Evolutionary conservation across 441 rosid species (phyloP), one percentile per base, ranked within the genome.

Genomic region (Jatropha multifida): DNA sequence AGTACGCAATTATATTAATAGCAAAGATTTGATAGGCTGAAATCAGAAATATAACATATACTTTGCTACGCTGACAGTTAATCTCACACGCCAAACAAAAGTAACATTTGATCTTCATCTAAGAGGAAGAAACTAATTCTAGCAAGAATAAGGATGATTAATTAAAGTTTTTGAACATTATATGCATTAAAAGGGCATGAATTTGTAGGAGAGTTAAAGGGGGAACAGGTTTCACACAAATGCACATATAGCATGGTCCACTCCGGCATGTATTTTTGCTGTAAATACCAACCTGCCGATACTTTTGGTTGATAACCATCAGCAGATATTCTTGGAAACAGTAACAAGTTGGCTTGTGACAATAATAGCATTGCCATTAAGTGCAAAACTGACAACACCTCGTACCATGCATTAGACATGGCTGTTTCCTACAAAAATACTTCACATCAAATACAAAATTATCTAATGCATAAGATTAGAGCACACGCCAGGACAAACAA

Each of bases 341-440:
- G 97, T 58, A 91, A 85, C 78, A 91, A 85, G 84, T 92, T 96
- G 86, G 98, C 97, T 81, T 91, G 96, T 69, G 95, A 91, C 81
- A 96, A 74, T 59, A 82, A 87, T 75, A 92, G 85, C 90, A 89
- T 91, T 27, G 99, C 98, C 98, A 94, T 92, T 88, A 96, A 85
- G 86, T 96, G 99, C 88, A 96, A 86, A 77, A 96, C 94, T 46
- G 99, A 96, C 83, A 96, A 84, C 55, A 92, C 83, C 86, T 94
- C 99, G 75, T 91, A 94, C 98, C 99, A 96, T 58, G 92, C 92
- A 82, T 87, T 88, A 70, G 88, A 85, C 84, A 94, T 85, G 37
- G 90, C 79, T 54, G 99, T 91, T 86, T 96, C 98, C 99, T 96
- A 98, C 80, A 83, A 83, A 83, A 71, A 63, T 66, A 60, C 40